A percentile compares a stretch with the other conserved stretches of the same genome.
Evolutionary conservation across 345 rosid species (phyloP).

Genomic region (Orychophragmus violaceus): DNA sequence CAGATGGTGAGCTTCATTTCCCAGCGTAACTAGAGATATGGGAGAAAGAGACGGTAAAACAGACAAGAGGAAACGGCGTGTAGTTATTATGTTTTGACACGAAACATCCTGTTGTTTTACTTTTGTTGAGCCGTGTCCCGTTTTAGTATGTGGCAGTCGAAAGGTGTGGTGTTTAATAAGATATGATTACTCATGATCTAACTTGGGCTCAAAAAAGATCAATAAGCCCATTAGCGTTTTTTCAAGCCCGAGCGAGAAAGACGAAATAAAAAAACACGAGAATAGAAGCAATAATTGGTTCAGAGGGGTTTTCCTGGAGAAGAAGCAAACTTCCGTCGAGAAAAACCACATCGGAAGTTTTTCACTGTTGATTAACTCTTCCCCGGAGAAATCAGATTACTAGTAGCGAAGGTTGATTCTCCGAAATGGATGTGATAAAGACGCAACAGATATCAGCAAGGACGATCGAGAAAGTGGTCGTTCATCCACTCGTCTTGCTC

Average conservation of each 20-base stretch:
- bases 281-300: background rate
- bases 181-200: background rate
- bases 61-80: no score
- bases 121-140: background rate
- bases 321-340: constrained; percentile 24
- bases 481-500: constrained; percentile 90
- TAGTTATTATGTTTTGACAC: no score
- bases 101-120: background rate
- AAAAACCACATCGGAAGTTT: constrained; percentile 2
- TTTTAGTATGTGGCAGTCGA: background rate
- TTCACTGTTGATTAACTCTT: background rate
- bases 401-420: background rate
- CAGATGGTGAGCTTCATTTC: constrained; percentile 5
- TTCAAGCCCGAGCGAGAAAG: background rate
- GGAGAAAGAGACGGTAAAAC: no score
- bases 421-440: constrained; percentile 79
- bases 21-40: no score
- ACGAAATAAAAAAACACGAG: background rate
- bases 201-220: constrained; percentile 1
- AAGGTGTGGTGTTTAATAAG: background rate
- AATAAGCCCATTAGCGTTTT: constrained; percentile 4
- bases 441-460: constrained; percentile 74
- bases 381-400: background rate
- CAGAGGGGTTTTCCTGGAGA: constrained; percentile 26
- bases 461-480: constrained; percentile 87